Evolutionary conservation across 2,329 filamentous ascomycete species (phyloP), one percentile per base, ranked within the genome.

Genomic region (Epichloe festucae): DNA sequence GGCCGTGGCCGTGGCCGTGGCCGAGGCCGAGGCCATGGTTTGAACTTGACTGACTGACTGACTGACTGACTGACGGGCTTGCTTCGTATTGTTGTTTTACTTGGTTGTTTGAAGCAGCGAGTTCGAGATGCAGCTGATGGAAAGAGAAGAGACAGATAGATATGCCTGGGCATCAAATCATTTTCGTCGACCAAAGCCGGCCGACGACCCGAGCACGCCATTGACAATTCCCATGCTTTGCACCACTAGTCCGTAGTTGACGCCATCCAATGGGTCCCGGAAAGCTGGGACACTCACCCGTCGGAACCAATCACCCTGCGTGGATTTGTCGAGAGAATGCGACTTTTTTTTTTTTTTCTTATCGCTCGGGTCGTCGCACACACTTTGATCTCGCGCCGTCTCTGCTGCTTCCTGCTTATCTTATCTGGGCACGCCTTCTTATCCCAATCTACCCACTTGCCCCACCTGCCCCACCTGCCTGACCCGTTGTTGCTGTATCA

Each of bases 1-100:
- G 57, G 49, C 10, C 54, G 56, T 6, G 23, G 23, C 6, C 23
- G 27, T 36, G 34, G 74, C 4, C 83, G 23, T 39, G 54, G 15
- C 57, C 31, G n/a, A 17, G 14, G 27, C n/a, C 8, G 31, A 10
- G 34, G 31, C 31, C 34, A 23, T 44, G 19, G 19, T 23, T 17
- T 17, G 42, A 8, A 11, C 11, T 31, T 31, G 27, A 8, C 3
- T 27, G 27, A 27, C 27, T 8, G 34, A 21, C 11, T 27, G 7
- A 27, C 27, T 27, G 27, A 8, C 2, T 27, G 27, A 27, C 27
- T 10, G 34, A 21, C 10, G 34, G n/a, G 7, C 45, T 12, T 12
- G 21, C 12, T 45, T 31, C 27, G 27, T 31, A 2, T 31, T 31
- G 27, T 10, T 31, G 27, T 31, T 10, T 3, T 2, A 31, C 27